phyloP scores from a whole-genome alignment of 495 filamentous ascomycete species.

The Annulohypoxylon moriforme region DNA sequence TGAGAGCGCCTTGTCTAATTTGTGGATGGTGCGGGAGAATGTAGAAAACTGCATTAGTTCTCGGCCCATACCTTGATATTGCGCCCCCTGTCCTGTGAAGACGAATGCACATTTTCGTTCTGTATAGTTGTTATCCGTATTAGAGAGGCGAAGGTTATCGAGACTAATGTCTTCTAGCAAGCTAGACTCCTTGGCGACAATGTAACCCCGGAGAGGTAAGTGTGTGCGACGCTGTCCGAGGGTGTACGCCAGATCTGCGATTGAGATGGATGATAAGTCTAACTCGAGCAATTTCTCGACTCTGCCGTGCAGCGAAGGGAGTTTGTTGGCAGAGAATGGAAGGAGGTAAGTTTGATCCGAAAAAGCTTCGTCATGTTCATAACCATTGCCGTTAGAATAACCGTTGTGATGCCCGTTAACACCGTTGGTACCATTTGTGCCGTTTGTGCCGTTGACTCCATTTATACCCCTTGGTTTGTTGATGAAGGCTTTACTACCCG shows the following conservation, averaged over 20 bases:
- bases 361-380: neutral
- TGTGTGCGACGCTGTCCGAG: slow-evolving; percentile 6
- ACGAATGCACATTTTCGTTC: neutral
- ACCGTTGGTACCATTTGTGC: neutral
- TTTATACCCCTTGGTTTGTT: neutral
- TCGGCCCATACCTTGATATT: slow-evolving; percentile 16
- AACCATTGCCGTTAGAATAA: neutral
- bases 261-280: neutral
- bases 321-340: slow-evolving; percentile 1
- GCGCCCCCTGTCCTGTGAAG: slow-evolving; percentile 31
- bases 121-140: neutral
- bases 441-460: neutral
- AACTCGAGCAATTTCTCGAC: neutral
- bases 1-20: neutral
- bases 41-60: neutral
- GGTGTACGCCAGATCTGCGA: slow-evolving; percentile 7
- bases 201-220: neutral
- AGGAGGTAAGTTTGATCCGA: neutral
- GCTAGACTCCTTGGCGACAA: neutral
- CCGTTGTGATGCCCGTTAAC: neutral
- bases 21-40: neutral
- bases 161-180: slow-evolving; percentile 25
- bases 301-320: neutral
- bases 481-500: neutral
- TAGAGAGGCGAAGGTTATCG: neutral